These are phyloP conservation scores for Coemansia sp. DNA, from an alignment of 192 early-diverging fungal genomes.

Conservation along the genomic window DNA sequence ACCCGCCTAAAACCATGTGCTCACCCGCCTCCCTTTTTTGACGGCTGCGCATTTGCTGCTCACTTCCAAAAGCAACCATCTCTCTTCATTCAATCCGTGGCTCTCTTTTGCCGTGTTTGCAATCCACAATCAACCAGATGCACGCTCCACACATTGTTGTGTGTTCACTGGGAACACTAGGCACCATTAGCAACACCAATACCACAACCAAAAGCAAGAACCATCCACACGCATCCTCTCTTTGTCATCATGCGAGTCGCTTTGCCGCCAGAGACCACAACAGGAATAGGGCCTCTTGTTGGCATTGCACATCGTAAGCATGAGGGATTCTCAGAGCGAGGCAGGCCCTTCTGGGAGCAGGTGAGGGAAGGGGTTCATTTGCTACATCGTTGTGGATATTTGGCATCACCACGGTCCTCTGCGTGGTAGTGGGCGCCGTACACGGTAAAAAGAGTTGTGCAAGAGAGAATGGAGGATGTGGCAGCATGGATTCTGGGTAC, in stretches of 20 bases:
- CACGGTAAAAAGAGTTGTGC: background rate
- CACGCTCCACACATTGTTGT: background rate
- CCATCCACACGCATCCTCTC: background rate
- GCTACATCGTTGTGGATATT: background rate
- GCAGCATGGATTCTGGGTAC: background rate
- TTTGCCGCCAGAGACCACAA: background rate
- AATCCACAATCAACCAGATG: constrained; percentile 4
- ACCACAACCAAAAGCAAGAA: background rate
- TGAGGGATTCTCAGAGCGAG: background rate
- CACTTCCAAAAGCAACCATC: background rate
- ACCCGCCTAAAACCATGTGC: background rate
- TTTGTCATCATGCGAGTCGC: constrained; percentile 1
- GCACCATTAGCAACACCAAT: background rate
- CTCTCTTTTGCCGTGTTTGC: constrained; percentile 8
- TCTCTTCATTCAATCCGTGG: background rate
- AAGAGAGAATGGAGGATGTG: background rate
- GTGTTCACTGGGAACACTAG: background rate
- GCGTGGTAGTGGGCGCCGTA: background rate
- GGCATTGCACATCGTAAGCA: background rate
- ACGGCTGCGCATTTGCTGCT: background rate
- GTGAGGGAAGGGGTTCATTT: background rate
- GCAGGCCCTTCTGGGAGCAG: background rate
- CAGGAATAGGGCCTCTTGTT: background rate
- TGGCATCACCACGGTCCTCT: constrained; percentile 6
- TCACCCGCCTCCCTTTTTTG: too few relatives aligned